A percentile compares a stretch with the other conserved stretches of the same genome.
Conservation (phyloP, 257 asterid genomes). For the Lantana camara region DNA sequence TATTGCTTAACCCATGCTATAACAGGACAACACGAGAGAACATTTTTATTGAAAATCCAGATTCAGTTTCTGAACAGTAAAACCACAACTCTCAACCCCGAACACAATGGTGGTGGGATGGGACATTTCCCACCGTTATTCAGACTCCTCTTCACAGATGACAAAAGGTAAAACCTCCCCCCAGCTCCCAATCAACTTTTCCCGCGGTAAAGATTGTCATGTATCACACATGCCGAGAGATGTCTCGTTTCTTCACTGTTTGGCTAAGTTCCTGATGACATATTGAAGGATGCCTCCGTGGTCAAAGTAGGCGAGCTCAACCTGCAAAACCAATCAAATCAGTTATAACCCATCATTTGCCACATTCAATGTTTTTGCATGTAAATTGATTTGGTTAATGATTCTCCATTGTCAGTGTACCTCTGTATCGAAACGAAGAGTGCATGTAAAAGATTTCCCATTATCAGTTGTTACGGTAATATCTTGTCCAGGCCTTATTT, state of each 20-base stretch:
- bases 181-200: neutral
- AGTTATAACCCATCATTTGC: neutral
- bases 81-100: neutral
- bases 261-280: constrained; percentile 53
- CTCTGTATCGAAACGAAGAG: constrained; percentile 84
- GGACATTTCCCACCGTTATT: neutral
- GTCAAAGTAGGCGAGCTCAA: constrained; percentile 68
- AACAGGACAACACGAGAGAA: no score
- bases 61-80: no score
- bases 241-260: constrained; percentile 31
- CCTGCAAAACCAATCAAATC: constrained; percentile 41
- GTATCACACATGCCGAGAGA: neutral
- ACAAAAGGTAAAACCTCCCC: neutral
- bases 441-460: constrained; percentile 76
- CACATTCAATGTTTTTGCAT: no score
- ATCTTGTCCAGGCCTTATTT: constrained; percentile 83
- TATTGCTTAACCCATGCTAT: no score
- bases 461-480: constrained; percentile 66
- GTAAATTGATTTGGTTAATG: neutral
- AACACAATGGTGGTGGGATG: neutral
- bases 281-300: constrained; percentile 75
- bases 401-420: constrained; percentile 33
- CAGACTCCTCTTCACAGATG: neutral
- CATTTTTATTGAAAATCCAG: no score
- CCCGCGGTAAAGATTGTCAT: no score